Evolutionary conservation across 768 basidiomycete species (phyloP), one percentile per base, ranked within the genome.

Genomic region (Amanita thiersii): DNA sequence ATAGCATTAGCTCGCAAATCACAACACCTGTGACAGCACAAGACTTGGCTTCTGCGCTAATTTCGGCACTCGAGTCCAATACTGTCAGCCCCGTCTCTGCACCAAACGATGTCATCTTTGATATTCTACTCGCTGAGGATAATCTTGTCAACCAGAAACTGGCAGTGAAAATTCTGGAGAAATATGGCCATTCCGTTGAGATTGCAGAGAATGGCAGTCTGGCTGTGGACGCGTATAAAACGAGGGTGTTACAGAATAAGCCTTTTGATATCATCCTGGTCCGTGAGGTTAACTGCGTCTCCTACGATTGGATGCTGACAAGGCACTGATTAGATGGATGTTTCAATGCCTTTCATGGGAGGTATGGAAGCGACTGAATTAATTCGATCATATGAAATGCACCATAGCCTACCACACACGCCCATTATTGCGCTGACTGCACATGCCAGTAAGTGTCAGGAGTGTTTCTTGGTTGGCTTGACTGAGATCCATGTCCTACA

Each of bases 291-390:
- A 26, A 21, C 8, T 37, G n/a, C 11, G 23, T 18, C 34, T 3
- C 34, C 25, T 32, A 18, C 29, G 7, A 21, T 11, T 10, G 45
- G 19, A 18, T 5, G 9, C 12, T 49, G 11, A 47, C 48, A 23
- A 46, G 30, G 38, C 44, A 19, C 2, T 33, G 9, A 38, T 11
- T 47, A 94, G 87, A 97, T 97, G 94, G 93, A 97, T 53, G 85
- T 96, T 10, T 96, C 92, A 8, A 93, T 94, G 90, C 90, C 92
- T 4, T 84, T 93, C 62, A 97, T 98, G 90, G 92, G 93, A 37
- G 93, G 94, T 49, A 90, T 94, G 81, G 93, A 99, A 61, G 90
- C 94, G 1, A 99, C 96, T 0, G 84, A 91, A 49, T 69, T 89
- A 44, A 96, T 97, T 47, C 79, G 94, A 39, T 73, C 77, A 26